Conservation (phyloP, 768 basidiomycete genomes). For the Lenzites betulinus region DNA sequence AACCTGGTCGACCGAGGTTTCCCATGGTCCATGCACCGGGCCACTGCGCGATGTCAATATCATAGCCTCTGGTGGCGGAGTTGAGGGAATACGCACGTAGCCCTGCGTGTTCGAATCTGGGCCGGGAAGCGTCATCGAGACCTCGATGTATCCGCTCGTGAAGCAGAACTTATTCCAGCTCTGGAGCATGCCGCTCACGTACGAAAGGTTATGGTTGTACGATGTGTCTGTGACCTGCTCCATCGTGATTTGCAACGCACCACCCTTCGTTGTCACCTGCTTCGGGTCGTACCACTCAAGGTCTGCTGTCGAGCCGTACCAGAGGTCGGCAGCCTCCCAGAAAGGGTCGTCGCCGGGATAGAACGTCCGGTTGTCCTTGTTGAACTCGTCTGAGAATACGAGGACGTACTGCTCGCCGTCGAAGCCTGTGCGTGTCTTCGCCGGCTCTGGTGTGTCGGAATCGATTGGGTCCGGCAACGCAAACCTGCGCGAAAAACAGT, state of each 20-base stretch:
- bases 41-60: constrained; percentile 49
- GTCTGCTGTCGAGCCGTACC: constrained; percentile 73
- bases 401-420: constrained; percentile 71
- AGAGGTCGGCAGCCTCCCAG: constrained; percentile 73
- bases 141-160: constrained; percentile 75
- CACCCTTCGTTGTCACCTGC: constrained; percentile 66
- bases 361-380: constrained; percentile 52
- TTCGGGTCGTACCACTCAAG: constrained; percentile 76
- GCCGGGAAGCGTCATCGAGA: constrained; percentile 59
- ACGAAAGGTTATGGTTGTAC: constrained; percentile 58
- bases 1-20: constrained; percentile 83
- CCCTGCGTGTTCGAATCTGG: constrained; percentile 51
- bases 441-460: constrained; percentile 60
- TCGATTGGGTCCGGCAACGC: constrained; percentile 68
- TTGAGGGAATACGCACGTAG: constrained; percentile 39
- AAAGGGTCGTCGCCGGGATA: constrained; percentile 64
- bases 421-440: constrained; percentile 64
- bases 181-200: constrained; percentile 79
- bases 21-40: constrained; percentile 90
- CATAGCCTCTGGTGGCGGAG: background rate
- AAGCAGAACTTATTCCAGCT: constrained; percentile 93
- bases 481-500: constrained; percentile 23
- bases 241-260: constrained; percentile 70
- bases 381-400: constrained; percentile 70
- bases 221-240: constrained; percentile 42